Evolutionary conservation across 257 asterid genomes (phyloP).

Genomic region (Perilla frutescens): DNA sequence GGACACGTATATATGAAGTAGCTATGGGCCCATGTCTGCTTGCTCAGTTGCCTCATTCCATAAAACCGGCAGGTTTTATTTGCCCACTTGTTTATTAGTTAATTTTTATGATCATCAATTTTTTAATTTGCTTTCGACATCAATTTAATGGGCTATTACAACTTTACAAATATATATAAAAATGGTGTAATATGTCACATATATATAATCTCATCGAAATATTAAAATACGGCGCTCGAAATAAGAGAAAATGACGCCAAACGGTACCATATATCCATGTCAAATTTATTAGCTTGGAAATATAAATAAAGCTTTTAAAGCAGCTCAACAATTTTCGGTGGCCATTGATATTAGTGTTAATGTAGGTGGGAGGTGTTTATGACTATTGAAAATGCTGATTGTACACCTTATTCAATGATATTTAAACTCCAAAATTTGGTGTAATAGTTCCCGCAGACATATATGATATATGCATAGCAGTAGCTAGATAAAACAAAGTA

Average conservation of each 20-base stretch:
- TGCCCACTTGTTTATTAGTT: too few relatives aligned
- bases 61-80: too few relatives aligned
- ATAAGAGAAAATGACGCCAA: not conserved
- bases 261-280: not conserved
- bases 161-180: too few relatives aligned
- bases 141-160: too few relatives aligned
- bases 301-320: constrained; percentile 9
- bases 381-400: not conserved
- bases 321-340: constrained; percentile 4
- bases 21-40: too few relatives aligned
- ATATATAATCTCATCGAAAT: too few relatives aligned
- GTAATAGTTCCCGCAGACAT: not conserved
- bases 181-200: too few relatives aligned
- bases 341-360: constrained; percentile 11
- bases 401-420: constrained; percentile 19
- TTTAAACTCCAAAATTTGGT: not conserved
- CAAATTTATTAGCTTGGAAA: not conserved
- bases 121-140: too few relatives aligned
- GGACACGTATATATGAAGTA: not conserved
- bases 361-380: not conserved
- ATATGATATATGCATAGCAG: constrained; percentile 3
- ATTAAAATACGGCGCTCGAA: too few relatives aligned
- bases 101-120: too few relatives aligned
- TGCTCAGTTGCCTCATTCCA: too few relatives aligned
- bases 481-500: not conserved